Base-by-base conservation (phyloP, 768 basidiomycete species). In the Calvatia gigantea region DNA sequence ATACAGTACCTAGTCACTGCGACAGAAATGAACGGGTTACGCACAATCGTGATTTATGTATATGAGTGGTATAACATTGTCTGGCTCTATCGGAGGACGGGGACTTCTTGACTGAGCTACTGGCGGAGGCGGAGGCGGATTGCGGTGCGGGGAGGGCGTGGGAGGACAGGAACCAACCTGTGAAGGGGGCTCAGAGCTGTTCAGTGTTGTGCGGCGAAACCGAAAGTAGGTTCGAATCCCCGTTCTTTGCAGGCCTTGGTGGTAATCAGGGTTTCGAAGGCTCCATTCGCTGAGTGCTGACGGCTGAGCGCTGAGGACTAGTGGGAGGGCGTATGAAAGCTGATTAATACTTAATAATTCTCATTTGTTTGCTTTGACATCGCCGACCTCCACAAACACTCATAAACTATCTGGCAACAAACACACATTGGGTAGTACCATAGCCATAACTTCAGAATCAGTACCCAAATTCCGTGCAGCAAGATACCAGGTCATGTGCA, bases 151-250 rank as follows among this genome's bases (percentile, higher is more conserved):
- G 8, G 31, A 42, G 12, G 54, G 54, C 4, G 54, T 48, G 14
- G 43, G 28, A 8, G 54, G 45, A n/a, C 46, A 39, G 14, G 38
- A 42, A 2, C 29, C 28, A 1, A 39, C 19, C n/a, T 46, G 54
- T 14, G 54, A 56, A 6, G 45, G 23, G 15, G 47, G n/a, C n/a
- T n/a, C n/a, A n/a, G n/a, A n/a, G n/a, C n/a, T n/a, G 29, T 27
- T 42, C 54, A 9, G 54, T 49, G 28, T 21, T 33, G 23, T 42
- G 29, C 25, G 54, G 54, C 8, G 54, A 56, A n/a, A 41, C 29
- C 3, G 46, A 48, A 28, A 56, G 54, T 9, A 42, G 23, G 19
- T 33, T 41, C 1, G 17, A 25, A 2, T 56, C 54, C 1, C 47
- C 47, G 4, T 42, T 49, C 33, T 25, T 39, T 4, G 29, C 12